These are phyloP conservation scores for Atkinsonella texensis DNA, from an alignment of 2,329 filamentous ascomycete species.

Conservation along the genomic window DNA sequence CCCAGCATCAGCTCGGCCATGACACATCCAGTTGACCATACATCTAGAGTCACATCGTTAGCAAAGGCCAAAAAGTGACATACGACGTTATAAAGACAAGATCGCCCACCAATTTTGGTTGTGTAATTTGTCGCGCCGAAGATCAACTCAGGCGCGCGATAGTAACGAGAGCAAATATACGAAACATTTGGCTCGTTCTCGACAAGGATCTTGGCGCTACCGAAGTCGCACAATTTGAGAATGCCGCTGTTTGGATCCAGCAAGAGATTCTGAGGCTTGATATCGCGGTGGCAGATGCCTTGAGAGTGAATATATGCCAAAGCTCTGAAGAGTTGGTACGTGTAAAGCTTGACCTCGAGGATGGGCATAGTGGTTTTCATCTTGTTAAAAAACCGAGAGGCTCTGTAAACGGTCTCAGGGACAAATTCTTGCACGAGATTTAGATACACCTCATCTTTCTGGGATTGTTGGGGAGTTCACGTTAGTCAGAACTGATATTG, in stretches of 20 bases:
- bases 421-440: conserved; percentile 98
- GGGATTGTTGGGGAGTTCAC: background rate
- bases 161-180: conserved; percentile 99
- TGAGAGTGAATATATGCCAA: conserved; percentile 98
- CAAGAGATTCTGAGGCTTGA: conserved; percentile 96
- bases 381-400: conserved; percentile 98
- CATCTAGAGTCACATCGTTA: conserved; percentile 52
- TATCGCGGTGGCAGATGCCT: conserved; percentile 97
- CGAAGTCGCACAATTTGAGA: conserved; percentile 96
- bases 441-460: conserved; percentile 98
- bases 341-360: conserved; percentile 97
- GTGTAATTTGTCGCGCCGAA: conserved; percentile 99
- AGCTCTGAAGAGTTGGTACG: conserved; percentile 97
- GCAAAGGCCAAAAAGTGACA: background rate
- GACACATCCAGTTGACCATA: conserved; percentile 98
- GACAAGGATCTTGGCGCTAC: conserved; percentile 95
- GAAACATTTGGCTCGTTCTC: conserved; percentile 99
- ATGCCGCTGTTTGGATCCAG: conserved; percentile 85
- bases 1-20: conserved; percentile 99
- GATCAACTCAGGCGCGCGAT: conserved; percentile 93
- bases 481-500: background rate
- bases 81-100: conserved; percentile 3
- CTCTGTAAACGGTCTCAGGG: conserved; percentile 94
- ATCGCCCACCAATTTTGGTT: conserved; percentile 88
- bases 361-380: conserved; percentile 99